Evolutionary conservation across 179 eudicot species (phyloP).

Genomic region (Drosera spatulata): DNA sequence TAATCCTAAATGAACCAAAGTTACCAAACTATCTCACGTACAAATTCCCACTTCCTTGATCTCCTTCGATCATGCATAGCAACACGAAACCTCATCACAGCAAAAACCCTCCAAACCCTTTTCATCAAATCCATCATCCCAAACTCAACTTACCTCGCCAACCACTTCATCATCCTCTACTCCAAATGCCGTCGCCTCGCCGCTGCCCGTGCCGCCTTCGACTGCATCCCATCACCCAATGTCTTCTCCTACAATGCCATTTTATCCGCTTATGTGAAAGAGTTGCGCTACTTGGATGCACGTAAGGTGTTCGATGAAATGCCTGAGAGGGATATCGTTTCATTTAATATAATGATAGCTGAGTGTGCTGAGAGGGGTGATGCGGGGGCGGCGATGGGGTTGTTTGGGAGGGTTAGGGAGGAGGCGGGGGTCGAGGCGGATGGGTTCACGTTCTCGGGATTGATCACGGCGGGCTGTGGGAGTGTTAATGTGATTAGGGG

Average conservation of each 20-base stretch:
- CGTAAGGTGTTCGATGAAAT: slow-evolving; percentile 74
- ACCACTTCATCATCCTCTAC: slow-evolving; percentile 77
- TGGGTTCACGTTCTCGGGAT: slow-evolving; percentile 64
- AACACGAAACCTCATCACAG: slow-evolving; percentile 33
- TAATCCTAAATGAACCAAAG: slow-evolving; percentile 31
- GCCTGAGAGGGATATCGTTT: slow-evolving; percentile 64
- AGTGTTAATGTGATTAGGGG: slow-evolving; percentile 29
- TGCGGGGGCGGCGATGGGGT: slow-evolving; percentile 17
- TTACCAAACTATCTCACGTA: slow-evolving; percentile 11
- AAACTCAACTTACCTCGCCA: slow-evolving; percentile 51
- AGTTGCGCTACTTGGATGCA: slow-evolving; percentile 29
- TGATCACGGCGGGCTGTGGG: slow-evolving; percentile 34
- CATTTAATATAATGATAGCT: slow-evolving; percentile 67
- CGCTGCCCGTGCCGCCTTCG: slow-evolving; percentile 40
- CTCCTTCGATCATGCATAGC: slow-evolving; percentile 44
- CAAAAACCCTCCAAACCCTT: slow-evolving; percentile 53
- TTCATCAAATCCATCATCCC: slow-evolving; percentile 52
- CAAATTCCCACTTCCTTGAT: slow-evolving; percentile 21
- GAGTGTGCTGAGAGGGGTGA: slow-evolving; percentile 61
- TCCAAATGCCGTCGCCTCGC: slow-evolving; percentile 54
- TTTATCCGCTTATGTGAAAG: slow-evolving; percentile 45
- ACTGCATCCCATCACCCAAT: slow-evolving; percentile 39
- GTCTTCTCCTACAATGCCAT: slow-evolving; percentile 68
- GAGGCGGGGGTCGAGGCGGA: slow-evolving; percentile 39
- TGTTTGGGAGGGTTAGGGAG: slow-evolving; percentile 37